Percentiles rank a stretch among this genome's conserved stretches.
phyloP scores from a whole-genome alignment of 495 filamentous ascomycete genomes.

The Astrocystis sublimbata region DNA sequence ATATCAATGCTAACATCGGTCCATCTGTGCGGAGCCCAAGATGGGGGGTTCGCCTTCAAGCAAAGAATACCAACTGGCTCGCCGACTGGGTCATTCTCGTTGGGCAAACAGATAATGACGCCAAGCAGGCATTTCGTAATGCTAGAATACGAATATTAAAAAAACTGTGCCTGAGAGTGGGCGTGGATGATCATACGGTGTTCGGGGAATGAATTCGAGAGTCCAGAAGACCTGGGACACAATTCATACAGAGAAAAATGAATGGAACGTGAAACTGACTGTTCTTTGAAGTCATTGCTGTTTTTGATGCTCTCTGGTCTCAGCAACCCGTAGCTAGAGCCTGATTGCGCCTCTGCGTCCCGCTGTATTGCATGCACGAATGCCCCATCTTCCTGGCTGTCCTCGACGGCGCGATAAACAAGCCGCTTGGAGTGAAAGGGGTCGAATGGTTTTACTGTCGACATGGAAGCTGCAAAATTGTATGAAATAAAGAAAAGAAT shows the following conservation, averaged over 20 bases:
- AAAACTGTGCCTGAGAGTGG: too few relatives aligned
- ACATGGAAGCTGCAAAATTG: conserved; percentile 8
- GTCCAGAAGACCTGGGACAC: too few relatives aligned
- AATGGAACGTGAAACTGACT: neutral
- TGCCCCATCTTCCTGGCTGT: conserved; percentile 31
- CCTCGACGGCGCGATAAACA: conserved; percentile 39
- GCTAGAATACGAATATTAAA: too few relatives aligned
- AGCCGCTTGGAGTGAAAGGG: conserved; percentile 37
- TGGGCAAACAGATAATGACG: conserved; percentile 42
- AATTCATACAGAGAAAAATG: too few relatives aligned
- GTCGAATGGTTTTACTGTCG: conserved; percentile 20
- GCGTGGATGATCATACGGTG: neutral
- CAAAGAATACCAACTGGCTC: conserved; percentile 27
- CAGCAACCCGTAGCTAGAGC: conserved; percentile 26
- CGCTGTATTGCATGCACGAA: conserved; percentile 29
- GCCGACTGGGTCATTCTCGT: neutral
- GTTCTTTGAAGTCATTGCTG: conserved; percentile 23
- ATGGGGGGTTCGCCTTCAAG: conserved; percentile 21
- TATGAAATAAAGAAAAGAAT: neutral
- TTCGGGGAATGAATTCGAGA: neutral
- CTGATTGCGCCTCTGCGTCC: conserved; percentile 30
- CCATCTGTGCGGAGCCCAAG: conserved; percentile 42
- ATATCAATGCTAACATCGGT: conserved; percentile 46
- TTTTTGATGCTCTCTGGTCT: conserved; percentile 25
- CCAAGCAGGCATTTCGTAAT: conserved; percentile 37